Evolutionary conservation across 2,329 filamentous ascomycete species (phyloP), one percentile per base, ranked within the genome.

Genomic region (Cercospora berteroae): DNA sequence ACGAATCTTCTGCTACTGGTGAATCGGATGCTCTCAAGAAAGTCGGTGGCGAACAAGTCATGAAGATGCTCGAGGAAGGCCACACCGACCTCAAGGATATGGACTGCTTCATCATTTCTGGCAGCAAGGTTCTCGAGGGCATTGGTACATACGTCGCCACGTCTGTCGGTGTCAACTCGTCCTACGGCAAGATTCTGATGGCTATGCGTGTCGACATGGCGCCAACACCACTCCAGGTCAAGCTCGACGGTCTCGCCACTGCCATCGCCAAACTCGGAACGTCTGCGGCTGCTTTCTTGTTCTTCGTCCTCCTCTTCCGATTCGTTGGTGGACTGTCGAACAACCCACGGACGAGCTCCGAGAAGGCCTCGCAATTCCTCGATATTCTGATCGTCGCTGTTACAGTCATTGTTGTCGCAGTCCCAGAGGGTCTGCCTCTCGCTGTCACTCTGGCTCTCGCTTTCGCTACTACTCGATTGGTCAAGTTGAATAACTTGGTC

Each of bases 101-200:
- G 69, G 91, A 94, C 73, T 91, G 91, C 0, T 94, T 94, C 78
- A 93, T 97, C 73, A 91, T 96, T 73, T 97, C 93, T 33, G 94
- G 91, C 56, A 89, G 90, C 3, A 93, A 92, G 72, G 88, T 94
- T 10, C 87, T 88, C 0, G 90, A 93, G 73, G 91, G 91, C 63
- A 85, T 93, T 6, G 91, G 92, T 16, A 88, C 86, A 5, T 94
- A 92, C 77, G 78, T 94, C 63, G 90, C 93, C 60, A 92, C 90
- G 1, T 87, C 90, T 1, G 88, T 89, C n/a, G 91, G 91, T 70
- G 84, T 90, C 50, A 86, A 94, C 78, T 92, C 90, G 0, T 90
- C 86, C 55, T 89, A 91, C 74, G 91, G 91, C 64, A 91, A 92
- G 74, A 93, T 89, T 2, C 85, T 94, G 80, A 90, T 94, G 86